These are phyloP conservation scores for Neoconidiobolus thromboides DNA, from an alignment of 371 early-diverging fungal genomes.

Conservation along the genomic window DNA sequence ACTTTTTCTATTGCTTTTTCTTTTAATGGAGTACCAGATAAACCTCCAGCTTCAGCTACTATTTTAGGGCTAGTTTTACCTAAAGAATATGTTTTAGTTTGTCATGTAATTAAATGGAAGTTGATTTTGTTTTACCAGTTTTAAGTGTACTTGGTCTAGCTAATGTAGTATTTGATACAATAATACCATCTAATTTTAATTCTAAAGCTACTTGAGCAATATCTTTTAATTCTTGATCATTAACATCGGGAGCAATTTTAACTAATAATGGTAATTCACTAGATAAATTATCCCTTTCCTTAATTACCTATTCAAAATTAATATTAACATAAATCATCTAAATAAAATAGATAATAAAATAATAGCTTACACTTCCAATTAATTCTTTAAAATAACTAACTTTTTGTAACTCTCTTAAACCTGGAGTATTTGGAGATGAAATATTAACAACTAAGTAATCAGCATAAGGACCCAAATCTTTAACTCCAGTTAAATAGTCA, in stretches of 20 bases:
- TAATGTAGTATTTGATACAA: constrained; percentile 66
- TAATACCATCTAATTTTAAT: constrained; percentile 55
- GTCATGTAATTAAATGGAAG: too few relatives aligned
- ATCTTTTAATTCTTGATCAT: constrained; percentile 38
- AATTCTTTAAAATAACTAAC: constrained; percentile 38
- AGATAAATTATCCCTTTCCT: constrained; percentile 23
- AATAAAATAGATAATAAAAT: not conserved
- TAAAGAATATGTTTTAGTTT: too few relatives aligned
- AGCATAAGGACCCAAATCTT: constrained; percentile 39
- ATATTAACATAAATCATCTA: not conserved
- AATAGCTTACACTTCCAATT: constrained; percentile 27
- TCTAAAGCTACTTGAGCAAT: constrained; percentile 43
- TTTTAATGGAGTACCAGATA: constrained; percentile 53
- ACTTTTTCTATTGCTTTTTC: constrained; percentile 38
- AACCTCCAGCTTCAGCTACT: constrained; percentile 43
- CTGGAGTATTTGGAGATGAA: constrained; percentile 64
- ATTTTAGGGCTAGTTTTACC: constrained; percentile 11
- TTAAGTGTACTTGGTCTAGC: constrained; percentile 34
- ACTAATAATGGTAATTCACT: constrained; percentile 48
- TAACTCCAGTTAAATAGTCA: constrained; percentile 56
- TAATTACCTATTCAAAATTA: constrained; percentile 15
- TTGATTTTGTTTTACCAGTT: constrained; percentile 10
- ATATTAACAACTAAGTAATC: constrained; percentile 75
- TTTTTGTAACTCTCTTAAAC: constrained; percentile 42
- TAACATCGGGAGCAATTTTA: constrained; percentile 70